These are phyloP conservation scores for Sporothrix dimorphospora DNA, from an alignment of 2,329 filamentous ascomycete species.

Conservation along the genomic window DNA sequence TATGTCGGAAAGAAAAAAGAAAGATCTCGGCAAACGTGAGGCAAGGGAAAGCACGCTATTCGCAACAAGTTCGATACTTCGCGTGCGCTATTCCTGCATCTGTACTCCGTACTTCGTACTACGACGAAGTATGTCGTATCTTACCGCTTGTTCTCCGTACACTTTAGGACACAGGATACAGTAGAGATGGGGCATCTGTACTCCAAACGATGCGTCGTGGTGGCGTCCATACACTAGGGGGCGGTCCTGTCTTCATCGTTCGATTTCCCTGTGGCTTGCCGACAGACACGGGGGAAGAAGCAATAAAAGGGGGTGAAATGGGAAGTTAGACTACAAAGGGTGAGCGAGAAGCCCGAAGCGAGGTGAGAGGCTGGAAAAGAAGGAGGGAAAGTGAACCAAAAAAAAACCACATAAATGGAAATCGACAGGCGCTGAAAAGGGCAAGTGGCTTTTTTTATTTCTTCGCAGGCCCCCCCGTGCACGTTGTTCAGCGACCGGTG, in stretches of 20 bases:
- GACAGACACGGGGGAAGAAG: background rate
- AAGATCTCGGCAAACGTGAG: background rate
- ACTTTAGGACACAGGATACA: background rate
- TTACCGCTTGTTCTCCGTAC: too few species aligned
- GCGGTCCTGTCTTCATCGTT: conserved; percentile 1
- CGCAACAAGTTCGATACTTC: background rate
- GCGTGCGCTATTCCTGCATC: background rate
- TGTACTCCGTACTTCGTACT: too few species aligned
- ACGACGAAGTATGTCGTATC: too few species aligned
- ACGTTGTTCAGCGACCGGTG: conserved; percentile 2
- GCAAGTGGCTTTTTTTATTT: background rate
- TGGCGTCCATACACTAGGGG: background rate
- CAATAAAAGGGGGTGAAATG: background rate
- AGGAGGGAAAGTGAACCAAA: background rate
- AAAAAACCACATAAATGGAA: background rate
- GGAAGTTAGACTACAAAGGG: background rate
- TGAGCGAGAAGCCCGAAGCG: background rate
- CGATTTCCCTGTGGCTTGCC: conserved; percentile 12
- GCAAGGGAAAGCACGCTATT: background rate
- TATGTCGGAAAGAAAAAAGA: background rate
- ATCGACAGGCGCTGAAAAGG: background rate
- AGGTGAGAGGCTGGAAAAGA: background rate
- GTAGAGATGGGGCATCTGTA: background rate
- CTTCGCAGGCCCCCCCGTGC: background rate
- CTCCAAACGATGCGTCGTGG: background rate